These are phyloP conservation scores for Pythium rishiriense DNA, from an alignment of 352 stramenopile genomes.

Conservation along the genomic window DNA sequence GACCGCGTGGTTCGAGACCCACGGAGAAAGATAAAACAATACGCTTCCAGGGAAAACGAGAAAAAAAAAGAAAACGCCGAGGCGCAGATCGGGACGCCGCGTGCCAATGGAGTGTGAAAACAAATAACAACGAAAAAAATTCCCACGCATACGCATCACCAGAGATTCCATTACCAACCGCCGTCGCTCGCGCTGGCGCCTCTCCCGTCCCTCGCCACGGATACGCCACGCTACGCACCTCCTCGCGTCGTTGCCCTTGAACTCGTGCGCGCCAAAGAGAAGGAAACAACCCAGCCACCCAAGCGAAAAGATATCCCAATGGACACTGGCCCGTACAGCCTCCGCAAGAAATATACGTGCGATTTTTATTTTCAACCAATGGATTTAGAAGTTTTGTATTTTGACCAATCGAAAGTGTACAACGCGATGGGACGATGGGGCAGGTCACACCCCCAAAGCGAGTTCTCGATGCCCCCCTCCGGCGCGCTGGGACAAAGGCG, in stretches of 20 bases:
- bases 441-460: constrained; percentile 2
- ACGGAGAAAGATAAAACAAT: no score
- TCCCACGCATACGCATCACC: constrained; percentile 3
- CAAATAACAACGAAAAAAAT: constrained; percentile 1
- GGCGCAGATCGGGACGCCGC: no score
- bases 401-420: constrained; percentile 17
- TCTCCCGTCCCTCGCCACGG: constrained; percentile 6
- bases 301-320: constrained; percentile 9
- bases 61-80: neutral
- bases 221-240: neutral
- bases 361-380: neutral
- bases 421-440: constrained; percentile 21
- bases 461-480: neutral
- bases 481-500: no score
- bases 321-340: neutral
- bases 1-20: no score
- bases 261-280: constrained; percentile 12
- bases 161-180: constrained; percentile 11
- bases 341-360: constrained; percentile 12
- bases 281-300: constrained; percentile 12
- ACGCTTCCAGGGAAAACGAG: neutral
- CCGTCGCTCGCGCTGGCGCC: neutral
- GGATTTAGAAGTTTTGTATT: neutral
- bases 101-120: neutral
- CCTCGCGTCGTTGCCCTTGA: constrained; percentile 13